Percentiles rank a stretch among this genome's conserved stretches.
Evolutionary conservation across 371 early-diverging fungal species (phyloP).

Genomic region (Actinomortierella wolfii): DNA sequence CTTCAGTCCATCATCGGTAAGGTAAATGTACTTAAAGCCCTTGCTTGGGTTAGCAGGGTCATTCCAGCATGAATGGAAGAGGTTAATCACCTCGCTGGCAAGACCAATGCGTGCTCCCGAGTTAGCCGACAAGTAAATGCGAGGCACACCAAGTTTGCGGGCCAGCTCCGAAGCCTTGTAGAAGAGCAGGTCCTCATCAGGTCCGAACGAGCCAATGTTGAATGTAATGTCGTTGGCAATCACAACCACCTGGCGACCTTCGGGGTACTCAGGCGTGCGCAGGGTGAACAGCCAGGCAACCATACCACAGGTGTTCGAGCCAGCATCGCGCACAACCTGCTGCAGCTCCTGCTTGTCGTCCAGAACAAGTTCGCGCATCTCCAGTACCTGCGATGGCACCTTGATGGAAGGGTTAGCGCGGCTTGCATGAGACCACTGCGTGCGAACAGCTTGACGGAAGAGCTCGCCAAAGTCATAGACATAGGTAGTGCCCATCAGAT

Average conservation of each 20-base stretch:
- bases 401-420: constrained; percentile 58
- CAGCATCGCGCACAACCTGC: constrained; percentile 84
- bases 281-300: constrained; percentile 93
- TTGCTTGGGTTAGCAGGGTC: constrained; percentile 78
- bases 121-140: constrained; percentile 97
- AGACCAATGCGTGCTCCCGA: constrained; percentile 99
- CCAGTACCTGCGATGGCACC: constrained; percentile 74
- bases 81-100: constrained; percentile 87
- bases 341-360: constrained; percentile 81
- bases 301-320: constrained; percentile 95
- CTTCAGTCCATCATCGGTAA: constrained; percentile 76
- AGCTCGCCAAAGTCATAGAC: constrained; percentile 98
- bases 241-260: constrained; percentile 87
- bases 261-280: constrained; percentile 94
- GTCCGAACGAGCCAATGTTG: constrained; percentile 97
- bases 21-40: constrained; percentile 94
- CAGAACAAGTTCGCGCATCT: constrained; percentile 86
- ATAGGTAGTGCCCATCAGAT: constrained; percentile 97
- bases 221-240: constrained; percentile 98
- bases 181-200: constrained; percentile 93
- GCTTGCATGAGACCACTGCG: constrained; percentile 74
- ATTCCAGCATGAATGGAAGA: constrained; percentile 89
- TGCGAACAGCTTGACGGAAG: constrained; percentile 84
- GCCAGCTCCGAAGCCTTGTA: constrained; percentile 91
- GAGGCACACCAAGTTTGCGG: constrained; percentile 85